A percentile compares a stretch with the other conserved stretches of the same genome.
Conservation (phyloP, 495 filamentous ascomycete genomes). For the Tuber calosporum region DNA sequence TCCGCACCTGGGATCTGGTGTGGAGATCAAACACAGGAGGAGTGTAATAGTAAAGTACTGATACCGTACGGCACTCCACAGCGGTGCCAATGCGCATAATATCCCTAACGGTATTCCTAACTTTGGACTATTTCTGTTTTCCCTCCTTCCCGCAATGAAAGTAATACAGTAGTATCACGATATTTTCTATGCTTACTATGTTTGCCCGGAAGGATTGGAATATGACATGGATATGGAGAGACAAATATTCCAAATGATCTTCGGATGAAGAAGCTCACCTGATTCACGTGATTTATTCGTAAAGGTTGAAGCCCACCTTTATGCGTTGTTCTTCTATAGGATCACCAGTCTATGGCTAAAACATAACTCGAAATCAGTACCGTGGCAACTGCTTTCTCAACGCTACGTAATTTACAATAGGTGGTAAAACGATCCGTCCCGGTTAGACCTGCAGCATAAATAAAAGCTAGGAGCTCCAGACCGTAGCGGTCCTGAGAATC, state of each 20-base stretch:
- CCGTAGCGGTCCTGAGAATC: neutral
- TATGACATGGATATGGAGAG: neutral
- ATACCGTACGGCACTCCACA: neutral
- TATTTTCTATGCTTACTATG: too few relatives aligned
- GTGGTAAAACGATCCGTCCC: neutral
- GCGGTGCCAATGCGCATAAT: neutral
- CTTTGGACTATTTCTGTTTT: neutral
- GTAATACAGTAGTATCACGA: neutral
- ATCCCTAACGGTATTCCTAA: neutral
- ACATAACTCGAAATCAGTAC: neutral
- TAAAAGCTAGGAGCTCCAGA: constrained; percentile 28
- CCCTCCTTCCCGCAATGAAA: neutral
- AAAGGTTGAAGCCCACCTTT: neutral
- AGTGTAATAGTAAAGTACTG: neutral
- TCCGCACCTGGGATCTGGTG: neutral
- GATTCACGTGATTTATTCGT: neutral
- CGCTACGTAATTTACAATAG: neutral
- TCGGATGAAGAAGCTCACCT: neutral
- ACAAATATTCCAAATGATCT: neutral
- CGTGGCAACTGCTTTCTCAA: neutral
- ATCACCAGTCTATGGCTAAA: neutral
- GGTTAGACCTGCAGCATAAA: neutral
- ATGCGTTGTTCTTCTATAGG: neutral
- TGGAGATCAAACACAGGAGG: neutral
- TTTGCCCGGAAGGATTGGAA: neutral